phyloP scores from a whole-genome alignment of 768 basidiomycete genomes.

The Xanthoconium stramineum region DNA sequence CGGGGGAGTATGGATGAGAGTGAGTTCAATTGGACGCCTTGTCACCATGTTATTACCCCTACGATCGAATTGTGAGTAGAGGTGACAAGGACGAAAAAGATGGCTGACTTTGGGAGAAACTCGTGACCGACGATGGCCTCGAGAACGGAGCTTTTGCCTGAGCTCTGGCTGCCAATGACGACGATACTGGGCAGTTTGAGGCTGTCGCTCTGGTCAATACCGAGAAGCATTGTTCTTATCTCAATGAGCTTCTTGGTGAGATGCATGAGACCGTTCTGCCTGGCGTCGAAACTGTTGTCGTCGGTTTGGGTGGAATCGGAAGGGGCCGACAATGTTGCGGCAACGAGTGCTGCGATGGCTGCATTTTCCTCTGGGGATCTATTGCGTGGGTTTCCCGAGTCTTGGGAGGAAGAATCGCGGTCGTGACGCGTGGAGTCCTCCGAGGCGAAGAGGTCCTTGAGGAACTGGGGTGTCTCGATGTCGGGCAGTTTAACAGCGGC shows the following conservation, averaged over 20 bases:
- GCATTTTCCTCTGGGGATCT: slow-evolving; percentile 53
- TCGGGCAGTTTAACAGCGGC: slow-evolving; percentile 57
- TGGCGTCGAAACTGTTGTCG: slow-evolving; percentile 40
- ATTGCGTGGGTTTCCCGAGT: slow-evolving; percentile 36
- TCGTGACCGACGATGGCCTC: slow-evolving; percentile 98
- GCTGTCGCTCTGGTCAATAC: slow-evolving; percentile 93
- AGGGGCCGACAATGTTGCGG: slow-evolving; percentile 76
- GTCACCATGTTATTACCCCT: slow-evolving; percentile 99
- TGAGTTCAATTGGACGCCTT: slow-evolving; percentile 95
- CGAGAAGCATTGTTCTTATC: slow-evolving; percentile 90
- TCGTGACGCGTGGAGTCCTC: slow-evolving; percentile 31
- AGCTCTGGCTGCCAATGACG: slow-evolving; percentile 97
- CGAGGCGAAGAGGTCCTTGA: slow-evolving; percentile 58
- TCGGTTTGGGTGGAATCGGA: slow-evolving; percentile 43
- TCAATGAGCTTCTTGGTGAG: slow-evolving; percentile 94
- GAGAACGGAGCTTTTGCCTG: slow-evolving; percentile 95
- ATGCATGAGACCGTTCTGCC: slow-evolving; percentile 86
- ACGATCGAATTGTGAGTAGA: slow-evolving; percentile 3
- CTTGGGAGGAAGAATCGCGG: slow-evolving; percentile 32
- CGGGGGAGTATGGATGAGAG: slow-evolving; percentile 86
- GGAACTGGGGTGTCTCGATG: slow-evolving; percentile 60
- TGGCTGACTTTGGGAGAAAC: slow-evolving; percentile 93
- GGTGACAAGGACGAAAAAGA: neutral
- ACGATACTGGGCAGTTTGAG: slow-evolving; percentile 97
- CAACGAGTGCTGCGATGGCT: slow-evolving; percentile 70